A percentile compares a stretch with the other conserved stretches of the same genome.
These are phyloP conservation scores for Borealophlyctis nickersoniae DNA, from an alignment of 192 early-diverging fungal species.

Conservation along the genomic window DNA sequence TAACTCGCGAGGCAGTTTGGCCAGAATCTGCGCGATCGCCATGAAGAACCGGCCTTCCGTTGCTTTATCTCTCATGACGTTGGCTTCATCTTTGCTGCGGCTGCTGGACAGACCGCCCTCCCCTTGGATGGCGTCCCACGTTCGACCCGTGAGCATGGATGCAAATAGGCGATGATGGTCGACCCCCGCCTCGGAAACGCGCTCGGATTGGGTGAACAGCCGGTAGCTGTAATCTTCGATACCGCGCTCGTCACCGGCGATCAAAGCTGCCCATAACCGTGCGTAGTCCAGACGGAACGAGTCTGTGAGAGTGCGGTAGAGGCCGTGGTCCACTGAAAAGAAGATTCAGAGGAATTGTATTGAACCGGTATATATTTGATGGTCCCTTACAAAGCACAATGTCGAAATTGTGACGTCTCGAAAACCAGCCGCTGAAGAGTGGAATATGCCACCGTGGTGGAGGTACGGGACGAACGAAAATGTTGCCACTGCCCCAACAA, in stretches of 20 bases:
- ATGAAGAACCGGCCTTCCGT: slow-evolving; percentile 52
- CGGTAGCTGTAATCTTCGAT: slow-evolving; percentile 65
- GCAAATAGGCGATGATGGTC: slow-evolving; percentile 84
- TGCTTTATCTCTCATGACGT: slow-evolving; percentile 54
- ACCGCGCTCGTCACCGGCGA: slow-evolving; percentile 69
- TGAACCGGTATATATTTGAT: background rate
- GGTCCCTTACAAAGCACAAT: slow-evolving; percentile 64
- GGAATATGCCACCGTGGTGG: slow-evolving; percentile 24
- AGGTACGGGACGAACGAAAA: slow-evolving; percentile 41
- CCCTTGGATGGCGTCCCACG: slow-evolving; percentile 67
- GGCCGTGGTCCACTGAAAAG: slow-evolving; percentile 68
- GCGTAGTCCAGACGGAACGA: slow-evolving; percentile 81
- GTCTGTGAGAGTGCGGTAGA: slow-evolving; percentile 74
- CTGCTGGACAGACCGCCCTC: slow-evolving; percentile 35
- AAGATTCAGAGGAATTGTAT: slow-evolving; percentile 1
- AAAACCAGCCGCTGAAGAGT: slow-evolving; percentile 10
- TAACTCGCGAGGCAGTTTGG: slow-evolving; percentile 80
- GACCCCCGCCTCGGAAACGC: slow-evolving; percentile 49
- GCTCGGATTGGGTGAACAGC: slow-evolving; percentile 42
- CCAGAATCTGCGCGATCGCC: slow-evolving; percentile 76
- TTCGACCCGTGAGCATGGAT: slow-evolving; percentile 81
- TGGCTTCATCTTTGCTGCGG: slow-evolving; percentile 47
- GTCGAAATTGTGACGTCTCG: slow-evolving; percentile 69
- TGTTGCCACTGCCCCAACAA: slow-evolving; percentile 54
- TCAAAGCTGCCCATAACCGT: slow-evolving; percentile 81